Percentiles rank a stretch among this genome's conserved stretches.
phyloP scores from a whole-genome alignment of 805 yeast species.

The Ogataea methylovora region DNA sequence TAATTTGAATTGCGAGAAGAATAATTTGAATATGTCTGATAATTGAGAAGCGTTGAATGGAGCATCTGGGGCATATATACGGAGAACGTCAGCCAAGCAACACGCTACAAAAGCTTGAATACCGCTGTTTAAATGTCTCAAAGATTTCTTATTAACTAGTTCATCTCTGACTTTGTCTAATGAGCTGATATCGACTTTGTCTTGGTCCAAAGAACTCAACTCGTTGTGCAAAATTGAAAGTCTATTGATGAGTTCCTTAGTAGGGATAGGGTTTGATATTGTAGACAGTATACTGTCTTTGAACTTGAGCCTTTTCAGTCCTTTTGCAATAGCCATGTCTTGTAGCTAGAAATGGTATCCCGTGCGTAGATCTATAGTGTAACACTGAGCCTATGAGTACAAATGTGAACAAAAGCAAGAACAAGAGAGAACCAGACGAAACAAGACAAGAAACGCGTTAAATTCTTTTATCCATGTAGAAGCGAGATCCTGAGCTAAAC shows the following conservation, averaged over 20 bases:
- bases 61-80: slow-evolving; percentile 85
- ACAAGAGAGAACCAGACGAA: too few relatives aligned
- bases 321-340: slow-evolving; percentile 12
- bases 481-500: too few relatives aligned
- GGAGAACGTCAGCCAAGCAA: slow-evolving; percentile 65
- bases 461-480: too few relatives aligned
- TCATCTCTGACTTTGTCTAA: slow-evolving; percentile 40
- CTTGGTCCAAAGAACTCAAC: slow-evolving; percentile 57
- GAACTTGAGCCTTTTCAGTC: slow-evolving; percentile 9
- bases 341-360: too few relatives aligned
- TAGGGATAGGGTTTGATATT: slow-evolving; percentile 46
- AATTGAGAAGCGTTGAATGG: slow-evolving; percentile 67
- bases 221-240: slow-evolving; percentile 55
- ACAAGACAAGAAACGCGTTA: too few relatives aligned
- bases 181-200: slow-evolving; percentile 38
- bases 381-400: too few relatives aligned
- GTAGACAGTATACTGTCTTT: slow-evolving; percentile 40
- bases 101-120: slow-evolving; percentile 67
- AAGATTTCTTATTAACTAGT: slow-evolving; percentile 49
- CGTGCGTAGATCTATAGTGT: too few relatives aligned
- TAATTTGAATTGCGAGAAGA: slow-evolving; percentile 53
- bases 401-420: too few relatives aligned
- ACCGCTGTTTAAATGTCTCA: slow-evolving; percentile 56
- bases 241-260: slow-evolving; percentile 53
- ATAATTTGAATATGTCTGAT: slow-evolving; percentile 55